Evolutionary conservation across 2,329 filamentous ascomycete genomes (phyloP), one percentile per base, ranked within the genome.

Genomic region (Aspergillus tamarii): DNA sequence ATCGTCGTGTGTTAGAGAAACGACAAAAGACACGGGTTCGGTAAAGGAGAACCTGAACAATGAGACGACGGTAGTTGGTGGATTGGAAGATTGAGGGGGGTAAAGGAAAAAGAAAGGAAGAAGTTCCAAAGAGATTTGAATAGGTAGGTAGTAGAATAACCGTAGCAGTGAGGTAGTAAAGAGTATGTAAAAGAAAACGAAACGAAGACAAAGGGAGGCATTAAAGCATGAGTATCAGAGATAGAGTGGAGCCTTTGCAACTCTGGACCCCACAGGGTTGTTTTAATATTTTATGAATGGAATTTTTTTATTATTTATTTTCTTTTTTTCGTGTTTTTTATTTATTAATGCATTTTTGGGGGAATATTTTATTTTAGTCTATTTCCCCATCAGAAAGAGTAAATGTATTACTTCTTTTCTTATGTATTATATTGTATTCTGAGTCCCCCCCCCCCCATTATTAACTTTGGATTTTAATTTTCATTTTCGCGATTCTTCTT

Each of bases 241-340:
- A 64, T 64, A 61, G 61, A 63, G 65, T 62, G 63, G 67, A 67
- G 61, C 55, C 48, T 59, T 60, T 60, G 61, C 59, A 66, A 68
- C 61, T 67, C 63, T 67, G 65, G 60, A 65, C 67, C 63, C 67
- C 67, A 69, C 67, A 53, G 43, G 64, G 60, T 64, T 59, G 59
- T 57, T 43, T 62, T 61, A 56, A 62, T 61, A 46, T 57, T 60
- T 65, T 66, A 61, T 57, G 4, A 14, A 23, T 21, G 43, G n/a
- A n/a, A 30, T 48, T 28, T 30, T 32, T 50, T 32, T 32, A n/a
- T 39, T 60, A 57, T 45, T 62, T n/a, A 48, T 65, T 43, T 48
- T 60, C 59, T 61, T 61, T 64, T 61, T 11, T 43, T 58, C 60
- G 30, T 53, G 59, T 59, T 57, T 39, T 39, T 45, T 34, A 61